Percentiles rank a stretch among this genome's conserved stretches.
Conservation (phyloP, 1,284 basidiomycete species). For the Trichosporon coremiiforme region DNA sequence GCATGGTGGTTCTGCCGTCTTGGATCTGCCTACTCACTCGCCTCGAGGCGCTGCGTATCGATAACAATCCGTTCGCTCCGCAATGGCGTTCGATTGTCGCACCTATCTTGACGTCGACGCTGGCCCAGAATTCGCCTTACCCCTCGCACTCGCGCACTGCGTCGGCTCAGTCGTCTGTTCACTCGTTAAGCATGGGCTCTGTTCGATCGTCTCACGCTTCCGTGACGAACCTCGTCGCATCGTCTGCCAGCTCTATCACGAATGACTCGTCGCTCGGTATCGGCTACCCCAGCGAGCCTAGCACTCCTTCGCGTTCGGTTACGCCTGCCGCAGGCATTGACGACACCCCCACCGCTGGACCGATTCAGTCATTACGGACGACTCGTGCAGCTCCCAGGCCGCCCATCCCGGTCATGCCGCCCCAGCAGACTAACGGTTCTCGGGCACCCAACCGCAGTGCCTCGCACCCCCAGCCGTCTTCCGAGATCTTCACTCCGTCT, state of each 20-base stretch:
- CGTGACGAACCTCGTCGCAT: constrained; percentile 16
- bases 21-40: constrained; percentile 85
- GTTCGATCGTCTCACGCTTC: constrained; percentile 22
- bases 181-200: constrained; percentile 20
- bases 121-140: constrained; percentile 7
- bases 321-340: constrained; percentile 10
- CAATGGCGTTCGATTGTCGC: constrained; percentile 87
- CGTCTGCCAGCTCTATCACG: constrained; percentile 20
- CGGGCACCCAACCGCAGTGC: constrained; percentile 11
- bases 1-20: constrained; percentile 81
- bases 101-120: constrained; percentile 58
- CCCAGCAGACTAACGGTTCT: constrained; percentile 11
- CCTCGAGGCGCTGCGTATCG: constrained; percentile 83
- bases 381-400: constrained; percentile 19
- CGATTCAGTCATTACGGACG: constrained; percentile 21
- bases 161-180: constrained; percentile 24
- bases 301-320: constrained; percentile 14
- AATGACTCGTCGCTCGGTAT: constrained; percentile 20
- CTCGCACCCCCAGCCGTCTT: constrained; percentile 9
- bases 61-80: constrained; percentile 89
- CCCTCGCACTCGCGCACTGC: constrained; percentile 23
- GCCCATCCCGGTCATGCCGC: background rate
- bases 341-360: constrained; percentile 17
- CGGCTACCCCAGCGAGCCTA: background rate
- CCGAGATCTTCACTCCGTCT: constrained; percentile 10